Evolutionary conservation across 2,329 filamentous ascomycete genomes (phyloP), one percentile per base, ranked within the genome.

Genomic region (Magnaporthiopsis rhizophila): DNA sequence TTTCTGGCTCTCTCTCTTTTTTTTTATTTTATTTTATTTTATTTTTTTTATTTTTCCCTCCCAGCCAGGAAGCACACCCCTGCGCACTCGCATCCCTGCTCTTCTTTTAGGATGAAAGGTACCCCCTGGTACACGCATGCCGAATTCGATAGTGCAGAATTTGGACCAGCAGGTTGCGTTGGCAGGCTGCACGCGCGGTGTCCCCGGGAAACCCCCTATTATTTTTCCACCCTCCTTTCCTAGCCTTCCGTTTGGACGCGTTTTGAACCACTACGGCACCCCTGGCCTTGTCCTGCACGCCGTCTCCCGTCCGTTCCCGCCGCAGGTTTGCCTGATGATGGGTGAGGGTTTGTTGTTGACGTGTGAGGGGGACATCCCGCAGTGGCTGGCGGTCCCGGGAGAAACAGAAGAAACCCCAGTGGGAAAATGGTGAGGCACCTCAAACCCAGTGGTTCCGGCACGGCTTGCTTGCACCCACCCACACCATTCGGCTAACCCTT

Each of bases 51-150:
- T 13, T 6, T 13, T 18, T 5, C 3, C 26, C 26, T 18, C 15
- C 13, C 38, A 18, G 15, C 38, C 13, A 45, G 6, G 13, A 6
- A 45, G 18, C 30, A 30, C 30, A 30, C 5, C 38, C 15, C 13
- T 12, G 11, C 21, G 45, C 24, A n/a, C 18, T 53, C 45, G 45
- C 24, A 53, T 53, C 45, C 45, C 45, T 8, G 30, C 34, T n/a
- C 30, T 15, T 34, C 34, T 32, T 15, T 57, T 18, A 21, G 58
- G 26, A 32, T 59, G 56, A 34, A 32, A 38, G 28, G 4, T 12
- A 3, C 36, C 36, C 36, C 32, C 62, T 26, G 32, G 58, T 4
- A 67, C 65, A 71, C 69, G 69, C 70, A 71, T 65, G 69, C 11
- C 45, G 45, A 53, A n/a, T 53, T 53, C 45, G n/a, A 53, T 53